Base-by-base conservation (phyloP, 2,329 filamentous ascomycete species). In the Fusarium pseudonygamai region DNA sequence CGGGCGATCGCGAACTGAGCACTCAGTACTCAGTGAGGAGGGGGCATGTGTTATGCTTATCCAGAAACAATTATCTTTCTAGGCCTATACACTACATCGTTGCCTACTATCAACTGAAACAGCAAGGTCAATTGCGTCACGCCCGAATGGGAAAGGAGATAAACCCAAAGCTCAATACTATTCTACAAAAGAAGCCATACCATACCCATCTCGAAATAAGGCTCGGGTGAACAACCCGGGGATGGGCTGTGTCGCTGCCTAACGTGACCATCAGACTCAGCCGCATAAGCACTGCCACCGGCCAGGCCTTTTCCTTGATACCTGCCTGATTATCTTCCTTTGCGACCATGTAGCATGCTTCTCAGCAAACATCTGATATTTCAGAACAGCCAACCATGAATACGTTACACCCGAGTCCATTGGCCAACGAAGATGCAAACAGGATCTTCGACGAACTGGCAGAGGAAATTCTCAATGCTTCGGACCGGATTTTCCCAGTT, bases 401-500 rank as follows among this genome's bases (percentile, higher is more conserved):
- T 2, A 3, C 10, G 3, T 0, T 16, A 3, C 10, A 12, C 6
- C 2, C 28, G 9, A 18, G 15, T 15, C 2, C 1, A 8, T 16
- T 16, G 7, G 15, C 6, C 2, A 8, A 30, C 1, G 46, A 7
- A 13, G 28, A 50, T 50, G 28, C 4, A 18, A 7, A 5, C 0
- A 34, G 1, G 10, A 0, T 50, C 14, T 28, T 55, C 3, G 24
- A 55, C 13, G 26, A 28, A 18, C 8, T 55, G 20, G 24, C 20
- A 3, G 13, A 30, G 5, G 20, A 39, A 16, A 37, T 55, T 1
- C 3, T 9, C 2, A 18, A n/a, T 16, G 9, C 4, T 3, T 10
- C 36, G 4, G 20, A 28, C 14, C 10, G 15, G 0, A 40, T 39
- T 3, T 18, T 30, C 4, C 13, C 6, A 4, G 0, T 1, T 2